These are phyloP conservation scores for Amylocystis lapponica DNA, from an alignment of 768 basidiomycete species.

Conservation along the genomic window DNA sequence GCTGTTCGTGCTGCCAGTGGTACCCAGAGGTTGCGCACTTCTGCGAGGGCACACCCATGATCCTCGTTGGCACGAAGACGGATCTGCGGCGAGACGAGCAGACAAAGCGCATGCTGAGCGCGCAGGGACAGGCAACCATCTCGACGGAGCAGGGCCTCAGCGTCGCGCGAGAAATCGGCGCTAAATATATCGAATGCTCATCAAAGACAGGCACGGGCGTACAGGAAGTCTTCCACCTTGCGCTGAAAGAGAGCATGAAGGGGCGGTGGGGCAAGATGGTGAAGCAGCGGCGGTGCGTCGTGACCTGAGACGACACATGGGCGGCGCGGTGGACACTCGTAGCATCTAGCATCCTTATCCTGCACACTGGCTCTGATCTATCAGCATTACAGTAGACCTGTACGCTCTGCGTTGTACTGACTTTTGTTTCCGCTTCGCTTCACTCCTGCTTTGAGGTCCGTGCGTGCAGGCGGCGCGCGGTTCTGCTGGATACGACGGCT, in stretches of 20 bases:
- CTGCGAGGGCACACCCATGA: slow-evolving; percentile 82
- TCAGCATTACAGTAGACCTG: slow-evolving; percentile 18
- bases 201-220: slow-evolving; percentile 90
- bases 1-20: slow-evolving; percentile 50
- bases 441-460: slow-evolving; percentile 20
- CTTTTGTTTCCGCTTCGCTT: slow-evolving; percentile 8
- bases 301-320: slow-evolving; percentile 32
- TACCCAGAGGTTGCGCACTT: slow-evolving; percentile 91
- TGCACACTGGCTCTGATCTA: slow-evolving; percentile 17
- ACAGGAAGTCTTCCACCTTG: slow-evolving; percentile 86
- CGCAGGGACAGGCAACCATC: slow-evolving; percentile 83
- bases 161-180: slow-evolving; percentile 93
- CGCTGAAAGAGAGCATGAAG: slow-evolving; percentile 84
- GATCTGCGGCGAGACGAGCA: slow-evolving; percentile 85
- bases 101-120: slow-evolving; percentile 81
- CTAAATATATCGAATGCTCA: slow-evolving; percentile 89
- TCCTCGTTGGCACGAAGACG: slow-evolving; percentile 91
- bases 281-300: slow-evolving; percentile 66
- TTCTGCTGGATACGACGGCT: slow-evolving; percentile 20
- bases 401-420: slow-evolving; percentile 19
- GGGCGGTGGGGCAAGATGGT: slow-evolving; percentile 71
- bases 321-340: neutral
- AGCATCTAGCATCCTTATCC: slow-evolving; percentile 1
- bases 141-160: slow-evolving; percentile 73
- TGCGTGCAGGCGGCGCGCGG: slow-evolving; percentile 18